Base-by-base conservation (phyloP, 2,329 filamentous ascomycete species). In the Nothomitra cinnamomea region DNA sequence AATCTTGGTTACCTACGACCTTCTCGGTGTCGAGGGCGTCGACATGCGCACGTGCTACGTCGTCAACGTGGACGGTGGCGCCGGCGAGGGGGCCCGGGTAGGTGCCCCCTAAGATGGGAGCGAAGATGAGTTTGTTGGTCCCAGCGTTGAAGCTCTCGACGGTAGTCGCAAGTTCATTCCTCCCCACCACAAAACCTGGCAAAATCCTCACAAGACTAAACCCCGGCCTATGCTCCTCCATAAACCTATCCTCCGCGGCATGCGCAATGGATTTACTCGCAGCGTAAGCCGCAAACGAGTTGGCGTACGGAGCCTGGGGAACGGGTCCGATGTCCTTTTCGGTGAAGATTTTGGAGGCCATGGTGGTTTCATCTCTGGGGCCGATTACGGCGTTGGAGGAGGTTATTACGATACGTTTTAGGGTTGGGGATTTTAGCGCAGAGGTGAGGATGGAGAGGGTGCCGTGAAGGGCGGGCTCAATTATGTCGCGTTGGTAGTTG, bases 201-300 rank as follows among this genome's bases (percentile, higher is more conserved):
- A 73, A 73, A 59, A 80, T 63, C 4, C 76, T 77, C 10, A 69
- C 73, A n/a, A 78, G 62, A 60, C 74, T 71, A 56, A 78, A 78
- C 28, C 58, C 12, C 7, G 45, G 45, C 52, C 58, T 53, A 21
- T 56, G 52, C 13, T 58, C 56, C 19, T 56, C 35, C 25, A 64
- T 55, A 35, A 62, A 64, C 2, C 60, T 59, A 56, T 57, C 61
- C 1, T 62, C 62, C 1, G 62, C 60, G 19, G 56, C 53, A 51
- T 63, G 59, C 1, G 62, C 56, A 32, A 61, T 54, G 5, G 56
- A 49, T 48, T 60, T 61, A 53, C 57, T 58, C 13, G 53, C 56
- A n/a, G 42, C 52, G 32, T 57, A 58, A 8, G 56, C 57, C 12
- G 45, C 41, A 2, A 13, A 12, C 12, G 47, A 54, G 15, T 22